Conservation (phyloP, 2,329 filamentous ascomycete genomes). For the Colletotrichum simmondsii region DNA sequence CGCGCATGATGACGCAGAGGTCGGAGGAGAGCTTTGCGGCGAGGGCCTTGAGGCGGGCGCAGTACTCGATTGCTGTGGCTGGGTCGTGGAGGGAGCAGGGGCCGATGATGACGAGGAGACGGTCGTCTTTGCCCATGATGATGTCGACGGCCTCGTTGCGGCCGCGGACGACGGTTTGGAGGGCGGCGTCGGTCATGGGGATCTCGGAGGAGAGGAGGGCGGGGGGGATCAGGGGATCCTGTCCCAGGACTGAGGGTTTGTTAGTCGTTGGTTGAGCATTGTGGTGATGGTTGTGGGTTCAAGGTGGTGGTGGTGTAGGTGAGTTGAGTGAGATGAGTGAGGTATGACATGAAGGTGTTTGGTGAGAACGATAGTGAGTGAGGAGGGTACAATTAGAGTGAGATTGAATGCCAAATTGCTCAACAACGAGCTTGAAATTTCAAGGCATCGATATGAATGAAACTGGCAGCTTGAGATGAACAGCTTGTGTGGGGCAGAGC, state of each 20-base stretch:
- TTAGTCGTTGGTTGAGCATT: slow-evolving; percentile 41
- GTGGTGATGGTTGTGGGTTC: background rate
- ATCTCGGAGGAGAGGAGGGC: slow-evolving; percentile 89
- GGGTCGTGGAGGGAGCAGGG: slow-evolving; percentile 99
- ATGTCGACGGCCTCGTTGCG: slow-evolving; percentile 77
- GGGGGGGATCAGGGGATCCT: slow-evolving; percentile 93
- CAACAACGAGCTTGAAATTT: background rate
- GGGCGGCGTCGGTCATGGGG: slow-evolving; percentile 72
- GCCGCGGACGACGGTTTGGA: slow-evolving; percentile 77
- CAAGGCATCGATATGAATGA: background rate
- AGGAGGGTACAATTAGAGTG: background rate
- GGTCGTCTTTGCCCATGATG: slow-evolving; percentile 83
- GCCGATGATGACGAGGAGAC: slow-evolving; percentile 92
- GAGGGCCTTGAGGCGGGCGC: slow-evolving; percentile 78
- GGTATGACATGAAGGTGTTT: background rate
- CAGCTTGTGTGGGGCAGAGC: background rate
- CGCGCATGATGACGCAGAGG: slow-evolving; percentile 94
- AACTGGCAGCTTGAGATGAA: background rate
- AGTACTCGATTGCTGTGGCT: slow-evolving; percentile 87
- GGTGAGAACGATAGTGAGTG: background rate
- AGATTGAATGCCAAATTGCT: background rate
- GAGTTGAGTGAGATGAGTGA: background rate
- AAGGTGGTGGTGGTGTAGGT: background rate
- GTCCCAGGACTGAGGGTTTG: slow-evolving; percentile 78
- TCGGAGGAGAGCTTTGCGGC: slow-evolving; percentile 84